These are phyloP conservation scores for Grigorovia yakushimaensis DNA, from an alignment of 805 yeast genomes.

Conservation along the genomic window DNA sequence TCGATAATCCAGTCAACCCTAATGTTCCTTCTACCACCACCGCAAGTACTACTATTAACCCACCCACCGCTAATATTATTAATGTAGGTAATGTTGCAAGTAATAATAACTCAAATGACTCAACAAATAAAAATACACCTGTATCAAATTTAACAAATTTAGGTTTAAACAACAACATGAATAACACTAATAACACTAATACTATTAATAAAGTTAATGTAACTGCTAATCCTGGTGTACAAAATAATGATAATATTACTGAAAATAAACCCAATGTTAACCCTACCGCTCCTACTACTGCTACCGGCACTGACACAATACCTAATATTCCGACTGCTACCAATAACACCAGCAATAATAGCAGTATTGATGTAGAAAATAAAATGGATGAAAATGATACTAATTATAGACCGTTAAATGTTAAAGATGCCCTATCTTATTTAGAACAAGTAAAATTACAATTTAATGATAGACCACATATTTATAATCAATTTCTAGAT, in stretches of 20 bases:
- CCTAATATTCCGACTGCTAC: neutral
- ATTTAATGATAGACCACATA: slow-evolving; percentile 86
- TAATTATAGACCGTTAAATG: slow-evolving; percentile 73
- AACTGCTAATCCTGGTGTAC: neutral
- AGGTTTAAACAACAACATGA: neutral
- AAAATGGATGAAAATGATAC: slow-evolving; percentile 13
- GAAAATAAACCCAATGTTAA: neutral
- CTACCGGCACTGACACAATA: too few species aligned
- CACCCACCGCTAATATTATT: slow-evolving; percentile 8
- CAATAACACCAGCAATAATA: slow-evolving; percentile 3
- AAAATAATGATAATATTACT: neutral
- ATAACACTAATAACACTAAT: neutral
- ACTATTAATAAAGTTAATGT: neutral
- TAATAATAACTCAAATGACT: neutral
- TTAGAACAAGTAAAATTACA: slow-evolving; percentile 92
- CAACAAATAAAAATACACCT: neutral
- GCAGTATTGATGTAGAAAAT: slow-evolving; percentile 1
- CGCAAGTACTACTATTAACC: slow-evolving; percentile 9
- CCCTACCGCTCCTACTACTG: neutral
- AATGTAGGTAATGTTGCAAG: too few species aligned
- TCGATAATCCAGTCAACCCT: slow-evolving; percentile 21
- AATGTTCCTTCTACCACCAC: slow-evolving; percentile 18
- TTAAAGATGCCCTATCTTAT: slow-evolving; percentile 90
- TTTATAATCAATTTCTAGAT: slow-evolving; percentile 90
- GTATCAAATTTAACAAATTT: neutral